These are phyloP conservation scores for Candida mesenterica DNA, from an alignment of 1,139 yeast species.

Conservation along the genomic window DNA sequence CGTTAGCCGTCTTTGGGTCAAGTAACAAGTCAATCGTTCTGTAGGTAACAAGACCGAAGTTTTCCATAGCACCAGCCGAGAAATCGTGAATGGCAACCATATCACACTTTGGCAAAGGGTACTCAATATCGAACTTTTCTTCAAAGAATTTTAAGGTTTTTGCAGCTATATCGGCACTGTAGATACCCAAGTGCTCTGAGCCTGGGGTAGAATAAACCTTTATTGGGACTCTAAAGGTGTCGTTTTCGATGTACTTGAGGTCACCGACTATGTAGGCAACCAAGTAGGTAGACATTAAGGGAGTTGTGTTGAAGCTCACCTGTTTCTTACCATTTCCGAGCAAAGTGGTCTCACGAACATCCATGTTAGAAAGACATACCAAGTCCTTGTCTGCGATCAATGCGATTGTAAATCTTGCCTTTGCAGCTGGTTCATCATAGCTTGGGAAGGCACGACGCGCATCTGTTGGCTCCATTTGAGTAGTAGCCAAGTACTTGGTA, in stretches of 20 bases:
- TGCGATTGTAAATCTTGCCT: constrained; percentile 68
- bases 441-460: constrained; percentile 86
- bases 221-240: constrained; percentile 39
- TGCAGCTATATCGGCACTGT: constrained; percentile 51
- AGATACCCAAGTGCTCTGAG: constrained; percentile 47
- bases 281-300: constrained; percentile 21
- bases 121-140: constrained; percentile 51
- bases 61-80: constrained; percentile 64
- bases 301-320: constrained; percentile 38
- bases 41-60: constrained; percentile 57
- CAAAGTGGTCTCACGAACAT: constrained; percentile 49
- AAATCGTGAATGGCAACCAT: constrained; percentile 57
- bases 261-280: constrained; percentile 33
- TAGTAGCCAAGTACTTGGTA: constrained; percentile 65
- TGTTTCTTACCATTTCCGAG: constrained; percentile 49
- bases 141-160: constrained; percentile 53
- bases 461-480: constrained; percentile 86
- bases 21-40: constrained; percentile 53
- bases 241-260: constrained; percentile 34
- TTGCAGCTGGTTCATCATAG: constrained; percentile 75
- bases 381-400: constrained; percentile 58
- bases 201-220: constrained; percentile 57
- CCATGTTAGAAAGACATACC: constrained; percentile 81
- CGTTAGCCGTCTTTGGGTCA: constrained; percentile 46
- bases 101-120: constrained; percentile 61